Percentiles rank a stretch among this genome's conserved stretches.
phyloP scores from a whole-genome alignment of 805 yeast genomes.

The Barnettozyma sp. region DNA sequence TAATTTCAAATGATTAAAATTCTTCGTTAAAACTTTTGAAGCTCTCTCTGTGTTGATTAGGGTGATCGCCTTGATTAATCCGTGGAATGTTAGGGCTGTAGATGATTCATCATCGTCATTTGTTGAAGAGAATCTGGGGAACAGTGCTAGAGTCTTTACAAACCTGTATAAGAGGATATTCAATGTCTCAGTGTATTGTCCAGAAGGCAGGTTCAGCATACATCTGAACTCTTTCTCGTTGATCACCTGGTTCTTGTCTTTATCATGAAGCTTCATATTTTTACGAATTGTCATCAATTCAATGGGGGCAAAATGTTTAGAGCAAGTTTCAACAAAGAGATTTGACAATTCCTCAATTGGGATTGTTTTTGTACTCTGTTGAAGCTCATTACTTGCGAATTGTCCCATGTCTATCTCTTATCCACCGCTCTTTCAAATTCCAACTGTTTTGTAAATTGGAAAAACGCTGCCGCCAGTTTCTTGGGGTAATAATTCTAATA shows the following conservation, averaged over 20 bases:
- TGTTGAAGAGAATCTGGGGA: slow-evolving; percentile 40
- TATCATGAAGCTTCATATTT: slow-evolving; percentile 19
- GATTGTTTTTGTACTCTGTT: slow-evolving; percentile 8
- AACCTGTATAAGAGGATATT: slow-evolving; percentile 34
- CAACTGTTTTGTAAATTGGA: no score
- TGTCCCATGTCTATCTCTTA: slow-evolving; percentile 22
- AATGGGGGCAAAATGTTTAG: slow-evolving; percentile 27
- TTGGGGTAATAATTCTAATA: no score
- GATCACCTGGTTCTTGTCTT: slow-evolving; percentile 22
- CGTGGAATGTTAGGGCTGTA: slow-evolving; percentile 34
- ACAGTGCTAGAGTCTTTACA: slow-evolving; percentile 37
- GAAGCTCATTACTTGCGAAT: slow-evolving; percentile 13
- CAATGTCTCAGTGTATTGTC: slow-evolving; percentile 24
- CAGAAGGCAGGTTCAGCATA: slow-evolving; percentile 34
- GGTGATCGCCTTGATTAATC: slow-evolving; percentile 37
- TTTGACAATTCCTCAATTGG: slow-evolving; percentile 20
- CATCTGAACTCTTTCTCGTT: slow-evolving; percentile 24
- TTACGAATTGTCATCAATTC: slow-evolving; percentile 28
- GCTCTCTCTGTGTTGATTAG: slow-evolving; percentile 40
- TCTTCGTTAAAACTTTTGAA: slow-evolving; percentile 28
- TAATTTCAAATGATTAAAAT: slow-evolving; percentile 37
- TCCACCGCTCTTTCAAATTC: no score
- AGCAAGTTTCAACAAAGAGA: slow-evolving; percentile 28
- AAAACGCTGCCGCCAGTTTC: no score
- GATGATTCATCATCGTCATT: slow-evolving; percentile 23